These are phyloP conservation scores for Lanmaoa rubissima DNA, from an alignment of 768 basidiomycete species.

Conservation along the genomic window DNA sequence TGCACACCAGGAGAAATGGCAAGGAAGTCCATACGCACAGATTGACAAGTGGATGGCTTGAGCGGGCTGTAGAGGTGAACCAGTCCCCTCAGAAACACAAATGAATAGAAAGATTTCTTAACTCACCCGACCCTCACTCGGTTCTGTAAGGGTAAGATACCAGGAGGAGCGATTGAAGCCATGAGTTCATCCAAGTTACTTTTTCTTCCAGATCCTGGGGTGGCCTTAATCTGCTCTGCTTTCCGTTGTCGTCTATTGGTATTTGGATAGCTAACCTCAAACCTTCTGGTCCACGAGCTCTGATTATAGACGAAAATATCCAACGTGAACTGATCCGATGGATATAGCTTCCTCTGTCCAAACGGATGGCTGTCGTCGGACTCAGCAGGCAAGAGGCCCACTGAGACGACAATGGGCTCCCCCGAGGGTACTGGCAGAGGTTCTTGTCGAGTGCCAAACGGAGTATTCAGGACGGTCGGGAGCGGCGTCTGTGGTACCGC, in stretches of 20 bases:
- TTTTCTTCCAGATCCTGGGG: constrained; percentile 20
- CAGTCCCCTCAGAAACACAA: background rate
- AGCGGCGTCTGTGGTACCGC: constrained; percentile 53
- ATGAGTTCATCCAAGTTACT: constrained; percentile 26
- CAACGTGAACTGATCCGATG: constrained; percentile 71
- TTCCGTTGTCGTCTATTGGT: constrained; percentile 43
- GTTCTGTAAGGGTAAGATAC: constrained; percentile 75
- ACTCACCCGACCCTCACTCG: constrained; percentile 78
- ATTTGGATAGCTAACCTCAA: constrained; percentile 72
- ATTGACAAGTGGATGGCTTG: constrained; percentile 79
- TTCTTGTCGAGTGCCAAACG: constrained; percentile 33
- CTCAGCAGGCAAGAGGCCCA: constrained; percentile 45
- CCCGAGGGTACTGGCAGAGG: constrained; percentile 27
- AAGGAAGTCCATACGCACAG: constrained; percentile 82
- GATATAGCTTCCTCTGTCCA: constrained; percentile 55
- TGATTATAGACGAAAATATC: constrained; percentile 90
- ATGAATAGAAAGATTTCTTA: background rate
- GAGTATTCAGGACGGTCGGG: constrained; percentile 46
- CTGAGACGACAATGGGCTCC: constrained; percentile 68
- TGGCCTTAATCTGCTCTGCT: constrained; percentile 28
- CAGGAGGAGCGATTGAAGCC: constrained; percentile 41
- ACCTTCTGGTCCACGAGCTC: constrained; percentile 69
- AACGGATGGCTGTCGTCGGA: constrained; percentile 10
- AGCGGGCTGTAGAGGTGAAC: constrained; percentile 52
- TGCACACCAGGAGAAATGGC: constrained; percentile 81